These are phyloP conservation scores for Chytriomyces sp. DNA, from an alignment of 192 early-diverging fungal species.

Conservation along the genomic window DNA sequence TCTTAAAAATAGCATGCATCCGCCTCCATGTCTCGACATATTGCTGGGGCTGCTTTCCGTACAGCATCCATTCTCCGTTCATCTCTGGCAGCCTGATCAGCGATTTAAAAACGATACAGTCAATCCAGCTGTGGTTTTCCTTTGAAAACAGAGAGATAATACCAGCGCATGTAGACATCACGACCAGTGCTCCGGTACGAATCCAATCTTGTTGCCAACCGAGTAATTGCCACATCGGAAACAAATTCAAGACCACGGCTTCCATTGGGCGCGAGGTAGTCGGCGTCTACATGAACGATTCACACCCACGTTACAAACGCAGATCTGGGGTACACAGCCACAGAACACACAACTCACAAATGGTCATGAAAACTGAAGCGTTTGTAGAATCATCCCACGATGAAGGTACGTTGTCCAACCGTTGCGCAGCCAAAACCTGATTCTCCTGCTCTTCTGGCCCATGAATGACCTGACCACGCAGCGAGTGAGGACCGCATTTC, in stretches of 20 bases:
- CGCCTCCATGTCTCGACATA: not conserved
- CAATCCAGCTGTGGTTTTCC: too few species aligned
- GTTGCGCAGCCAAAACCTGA: too few species aligned
- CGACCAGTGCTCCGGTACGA: constrained; percentile 3
- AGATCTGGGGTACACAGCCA: not conserved
- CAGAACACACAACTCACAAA: not conserved
- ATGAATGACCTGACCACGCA: too few species aligned
- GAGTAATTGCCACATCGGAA: constrained; percentile 17
- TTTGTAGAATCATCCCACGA: constrained; percentile 11
- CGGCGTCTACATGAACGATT: not conserved
- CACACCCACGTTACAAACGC: too few species aligned
- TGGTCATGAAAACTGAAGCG: constrained; percentile 20
- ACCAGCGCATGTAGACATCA: constrained; percentile 13
- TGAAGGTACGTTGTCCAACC: not conserved
- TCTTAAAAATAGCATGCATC: not conserved
- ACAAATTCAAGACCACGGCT: constrained; percentile 14
- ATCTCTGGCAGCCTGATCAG: constrained; percentile 3
- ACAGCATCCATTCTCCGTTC: constrained; percentile 36
- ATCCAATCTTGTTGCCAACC: not conserved
- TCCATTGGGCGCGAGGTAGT: not conserved
- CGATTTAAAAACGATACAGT: too few species aligned
- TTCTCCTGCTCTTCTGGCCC: too few species aligned
- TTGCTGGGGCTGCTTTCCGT: constrained; percentile 10
- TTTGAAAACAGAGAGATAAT: not conserved
- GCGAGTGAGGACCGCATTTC: too few species aligned